Conservation (phyloP, 106 monocot species). For the Hemerocallis citrina region DNA sequence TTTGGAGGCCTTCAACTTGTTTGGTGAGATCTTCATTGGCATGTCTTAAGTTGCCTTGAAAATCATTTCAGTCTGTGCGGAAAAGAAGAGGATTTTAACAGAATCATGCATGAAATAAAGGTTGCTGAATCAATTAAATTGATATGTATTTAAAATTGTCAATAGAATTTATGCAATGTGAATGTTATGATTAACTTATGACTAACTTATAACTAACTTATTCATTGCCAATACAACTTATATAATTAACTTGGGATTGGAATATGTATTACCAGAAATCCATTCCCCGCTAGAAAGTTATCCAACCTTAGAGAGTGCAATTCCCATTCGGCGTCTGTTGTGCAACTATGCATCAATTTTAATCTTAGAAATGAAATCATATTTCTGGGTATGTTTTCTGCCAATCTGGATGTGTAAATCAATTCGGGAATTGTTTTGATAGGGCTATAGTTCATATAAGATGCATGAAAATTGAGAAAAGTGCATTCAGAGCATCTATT, state of each 20-base stretch:
- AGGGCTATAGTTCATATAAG: not conserved
- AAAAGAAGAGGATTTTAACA: not conserved
- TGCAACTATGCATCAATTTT: not conserved
- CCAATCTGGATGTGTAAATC: not conserved
- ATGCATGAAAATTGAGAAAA: not conserved
- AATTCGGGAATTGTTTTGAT: not conserved
- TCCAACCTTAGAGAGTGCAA: not conserved
- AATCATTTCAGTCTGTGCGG: slow-evolving; percentile 59
- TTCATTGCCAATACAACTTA: too few relatives aligned
- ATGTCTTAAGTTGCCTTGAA: slow-evolving; percentile 41
- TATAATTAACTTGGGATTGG: not conserved
- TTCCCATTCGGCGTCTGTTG: not conserved
- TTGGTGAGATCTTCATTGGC: slow-evolving; percentile 80
- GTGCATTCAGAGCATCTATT: too few relatives aligned
- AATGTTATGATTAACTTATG: not conserved
- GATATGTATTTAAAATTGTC: not conserved
- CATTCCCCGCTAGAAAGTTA: not conserved
- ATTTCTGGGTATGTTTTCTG: not conserved
- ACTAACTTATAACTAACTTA: too few relatives aligned
- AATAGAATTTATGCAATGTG: not conserved
- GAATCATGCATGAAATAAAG: not conserved
- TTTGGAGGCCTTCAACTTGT: slow-evolving; percentile 96
- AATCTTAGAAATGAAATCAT: not conserved
- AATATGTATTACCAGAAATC: not conserved
- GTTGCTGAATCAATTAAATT: not conserved